Evolutionary conservation across 108 stramenopile species (phyloP), one percentile per base, ranked within the genome.

Genomic region (Aurantiochytrium sp.): DNA sequence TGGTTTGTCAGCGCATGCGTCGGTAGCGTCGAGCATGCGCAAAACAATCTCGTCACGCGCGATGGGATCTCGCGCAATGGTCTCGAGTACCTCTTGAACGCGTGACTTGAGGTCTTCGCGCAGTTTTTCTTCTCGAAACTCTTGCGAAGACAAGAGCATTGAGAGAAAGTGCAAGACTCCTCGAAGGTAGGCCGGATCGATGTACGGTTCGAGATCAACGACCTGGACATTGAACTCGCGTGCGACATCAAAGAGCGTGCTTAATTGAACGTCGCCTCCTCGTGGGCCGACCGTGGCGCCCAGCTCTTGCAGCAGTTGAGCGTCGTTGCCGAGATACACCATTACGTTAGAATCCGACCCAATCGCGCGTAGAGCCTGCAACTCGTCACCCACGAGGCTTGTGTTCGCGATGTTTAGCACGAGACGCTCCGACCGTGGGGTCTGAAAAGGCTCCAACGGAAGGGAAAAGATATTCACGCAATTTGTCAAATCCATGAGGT

Each of bases 1-100:
- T 12, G 76, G 76, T 83, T 83, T 83, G 51, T 83, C 76, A 12
- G 76, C 45, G 51, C 76, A 83, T 6, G 76, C 76, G 51, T 83
- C 76, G 12, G 51, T 53, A 45, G 49, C 51, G 23, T 83, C 76
- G 49, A 53, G 49, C 76, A 83, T 83, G 51, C 76, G 76, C 28
- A 53, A 16, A 6, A 83, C 28, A 23, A 83, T 83, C 76, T 83
- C 76, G n/a, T 53, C 76, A 0, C 45, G 51, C 25, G 51, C 45
- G 10, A 53, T 45, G 16, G 76, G 76, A 4, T 83, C 76, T 6
- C 49, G n/a, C 10, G 28, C 51, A 6, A 83, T 53, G 23, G 49
- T 47, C 1, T 83, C 51, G 1, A 47, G 49, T 1, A 83, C 49
- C 25, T 53, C 45, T 6, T 12, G n/a, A 0, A 83, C 76, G 28